Evolutionary conservation across 768 basidiomycete species (phyloP).

Genomic region (Postia placenta): DNA sequence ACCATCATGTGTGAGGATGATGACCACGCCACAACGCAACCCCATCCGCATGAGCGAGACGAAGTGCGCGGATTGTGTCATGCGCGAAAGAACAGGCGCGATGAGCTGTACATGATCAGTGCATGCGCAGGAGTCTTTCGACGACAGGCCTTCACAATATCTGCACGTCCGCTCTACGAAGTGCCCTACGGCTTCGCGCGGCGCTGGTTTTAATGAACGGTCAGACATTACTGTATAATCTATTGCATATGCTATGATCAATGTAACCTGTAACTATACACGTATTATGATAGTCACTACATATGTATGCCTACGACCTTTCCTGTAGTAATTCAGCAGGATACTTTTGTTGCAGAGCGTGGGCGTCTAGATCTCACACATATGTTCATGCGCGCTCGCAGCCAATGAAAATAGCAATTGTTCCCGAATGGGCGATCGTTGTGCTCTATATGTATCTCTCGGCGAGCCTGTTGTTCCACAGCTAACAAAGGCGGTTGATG

Average conservation of each 20-base stretch:
- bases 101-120: slow-evolving; percentile 14
- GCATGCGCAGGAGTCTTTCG: neutral
- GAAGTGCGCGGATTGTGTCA: slow-evolving; percentile 31
- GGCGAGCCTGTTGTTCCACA: no score
- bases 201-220: slow-evolving; percentile 4
- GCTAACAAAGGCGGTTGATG: no score
- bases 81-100: slow-evolving; percentile 21
- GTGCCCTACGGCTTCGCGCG: slow-evolving; percentile 3
- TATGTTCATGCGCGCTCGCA: no score
- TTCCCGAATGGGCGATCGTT: no score
- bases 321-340: no score
- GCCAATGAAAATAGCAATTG: no score
- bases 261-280: slow-evolving; percentile 1
- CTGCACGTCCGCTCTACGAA: neutral
- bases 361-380: no score
- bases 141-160: neutral
- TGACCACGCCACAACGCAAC: slow-evolving; percentile 63
- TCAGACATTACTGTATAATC: slow-evolving; percentile 4
- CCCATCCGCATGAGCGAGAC: slow-evolving; percentile 65
- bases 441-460: no score
- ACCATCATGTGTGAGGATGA: slow-evolving; percentile 50
- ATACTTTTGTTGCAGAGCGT: no score
- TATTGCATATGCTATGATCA: slow-evolving; percentile 3
- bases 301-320: neutral
- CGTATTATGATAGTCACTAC: neutral